A percentile compares a stretch with the other conserved stretches of the same genome.
phyloP scores from a whole-genome alignment of 768 basidiomycete species.

The Lactarius tabidus region DNA sequence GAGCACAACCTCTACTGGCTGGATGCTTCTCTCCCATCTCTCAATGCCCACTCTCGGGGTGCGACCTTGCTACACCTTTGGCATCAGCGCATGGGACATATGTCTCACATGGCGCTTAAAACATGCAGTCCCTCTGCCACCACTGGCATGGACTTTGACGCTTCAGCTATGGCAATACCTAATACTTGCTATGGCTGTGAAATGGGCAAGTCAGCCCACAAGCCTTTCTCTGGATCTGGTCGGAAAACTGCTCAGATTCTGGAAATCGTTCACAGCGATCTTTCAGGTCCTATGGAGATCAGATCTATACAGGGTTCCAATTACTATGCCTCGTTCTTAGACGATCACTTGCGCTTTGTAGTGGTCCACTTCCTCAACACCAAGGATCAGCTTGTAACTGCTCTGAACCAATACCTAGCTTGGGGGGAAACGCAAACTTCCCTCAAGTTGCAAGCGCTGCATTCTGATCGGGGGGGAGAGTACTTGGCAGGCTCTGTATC shows the following conservation, averaged over 20 bases:
- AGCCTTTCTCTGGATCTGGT: not conserved
- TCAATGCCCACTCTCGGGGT: not conserved
- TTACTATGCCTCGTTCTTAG: not conserved
- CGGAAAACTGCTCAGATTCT: not conserved
- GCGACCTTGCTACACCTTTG: not conserved
- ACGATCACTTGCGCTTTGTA: not conserved
- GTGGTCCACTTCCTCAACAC: not conserved
- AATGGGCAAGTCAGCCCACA: not conserved
- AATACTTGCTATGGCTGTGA: not conserved
- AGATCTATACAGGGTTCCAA: not conserved
- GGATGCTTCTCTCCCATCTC: not conserved
- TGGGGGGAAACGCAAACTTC: slow-evolving; percentile 34
- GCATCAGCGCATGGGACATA: not conserved
- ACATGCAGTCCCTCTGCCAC: not conserved
- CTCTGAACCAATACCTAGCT: slow-evolving; percentile 11
- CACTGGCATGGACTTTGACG: not conserved
- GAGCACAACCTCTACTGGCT: not conserved
- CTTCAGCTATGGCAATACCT: too few species aligned
- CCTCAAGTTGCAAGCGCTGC: slow-evolving; percentile 33
- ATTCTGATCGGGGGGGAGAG: slow-evolving; percentile 43
- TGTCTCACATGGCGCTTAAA: not conserved
- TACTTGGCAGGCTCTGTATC: slow-evolving; percentile 38
- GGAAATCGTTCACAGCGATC: not conserved
- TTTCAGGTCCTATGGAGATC: not conserved
- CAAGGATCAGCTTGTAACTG: not conserved